Evolutionary conservation across 768 basidiomycete species (phyloP), one percentile per base, ranked within the genome.

Genomic region (Phylloporus sp.): DNA sequence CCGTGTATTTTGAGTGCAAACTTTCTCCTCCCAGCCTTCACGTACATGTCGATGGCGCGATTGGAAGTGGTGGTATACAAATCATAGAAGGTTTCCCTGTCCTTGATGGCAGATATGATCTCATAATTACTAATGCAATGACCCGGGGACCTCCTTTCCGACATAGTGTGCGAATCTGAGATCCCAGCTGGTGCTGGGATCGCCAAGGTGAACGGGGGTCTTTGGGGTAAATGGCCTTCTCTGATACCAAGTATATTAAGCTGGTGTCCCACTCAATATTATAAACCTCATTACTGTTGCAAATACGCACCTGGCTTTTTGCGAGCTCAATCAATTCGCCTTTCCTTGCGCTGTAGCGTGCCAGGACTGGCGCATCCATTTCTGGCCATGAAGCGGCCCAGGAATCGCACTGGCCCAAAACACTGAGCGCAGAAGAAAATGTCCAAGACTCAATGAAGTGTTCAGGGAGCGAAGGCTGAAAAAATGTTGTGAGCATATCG

Each of bases 381-480:
- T 75, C 72, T 20, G 56, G 50, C 52, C 74, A 69, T 2, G 67
- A 57, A n/a, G 71, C 65, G 11, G 79, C 77, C 90, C 92, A 94
- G 2, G 70, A 68, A 55, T 90, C 86, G 59, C 86, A 90, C 58
- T 85, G 84, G 12, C 91, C 85, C 24, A 93, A 82, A 39, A 87
- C 83, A 56, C 86, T 91, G 39, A 95, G 74, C 18, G 91, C 85
- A 0, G 94, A 91, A 16, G 89, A 91, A 69, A 92, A 97, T 29
- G 81, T 86, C 97, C 97, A 99, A 0, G 90, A 86, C 64, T 97
- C 91, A 29, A 97, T 75, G 65, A 95, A 97, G 62, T 85, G 81
- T 16, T 73, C 72, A 0, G 87, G 79, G 22, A 88, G 72, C 5
- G 73, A 76, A 29, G 61, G 65, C 80, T 85, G n/a, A 53, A 16